Evolutionary conservation across 148 eudicot species (phyloP).

Genomic region (Euryodendron excelsum): DNA sequence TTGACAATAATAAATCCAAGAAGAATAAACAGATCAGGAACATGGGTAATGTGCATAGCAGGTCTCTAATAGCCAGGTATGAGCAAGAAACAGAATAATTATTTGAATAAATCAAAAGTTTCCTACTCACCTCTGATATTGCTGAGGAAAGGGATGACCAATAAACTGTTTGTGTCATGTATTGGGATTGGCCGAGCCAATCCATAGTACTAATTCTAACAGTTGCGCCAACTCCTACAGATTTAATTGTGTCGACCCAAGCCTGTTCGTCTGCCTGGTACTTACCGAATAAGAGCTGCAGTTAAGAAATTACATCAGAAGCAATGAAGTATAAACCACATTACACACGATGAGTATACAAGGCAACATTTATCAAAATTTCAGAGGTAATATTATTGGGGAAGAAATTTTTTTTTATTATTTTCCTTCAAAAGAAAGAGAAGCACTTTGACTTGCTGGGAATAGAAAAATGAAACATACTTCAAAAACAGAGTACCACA

Average conservation of each 20-base stretch:
- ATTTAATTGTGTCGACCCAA: conserved; percentile 81
- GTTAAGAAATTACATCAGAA: conserved; percentile 13
- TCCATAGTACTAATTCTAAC: conserved; percentile 88
- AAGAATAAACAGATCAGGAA: neutral
- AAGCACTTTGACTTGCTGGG: neutral
- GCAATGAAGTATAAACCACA: conserved; percentile 8
- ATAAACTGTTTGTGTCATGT: conserved; percentile 46
- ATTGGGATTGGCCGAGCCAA: conserved; percentile 94
- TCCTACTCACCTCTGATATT: conserved; percentile 71
- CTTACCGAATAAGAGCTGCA: conserved; percentile 68
- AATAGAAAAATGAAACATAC: neutral
- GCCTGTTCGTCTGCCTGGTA: conserved; percentile 90
- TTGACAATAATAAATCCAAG: neutral
- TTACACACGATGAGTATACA: neutral
- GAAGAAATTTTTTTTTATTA: neutral
- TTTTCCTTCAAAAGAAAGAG: neutral
- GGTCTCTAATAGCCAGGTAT: neutral
- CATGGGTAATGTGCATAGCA: neutral
- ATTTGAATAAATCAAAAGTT: conserved; percentile 6
- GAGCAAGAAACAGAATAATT: neutral
- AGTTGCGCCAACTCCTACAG: conserved; percentile 60
- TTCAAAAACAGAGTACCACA: neutral
- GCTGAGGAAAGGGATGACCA: conserved; percentile 90
- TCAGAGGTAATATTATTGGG: no score
- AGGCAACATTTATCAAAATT: neutral